phyloP scores from a whole-genome alignment of 371 early-diverging fungal species.

The Mortierella sp. region DNA sequence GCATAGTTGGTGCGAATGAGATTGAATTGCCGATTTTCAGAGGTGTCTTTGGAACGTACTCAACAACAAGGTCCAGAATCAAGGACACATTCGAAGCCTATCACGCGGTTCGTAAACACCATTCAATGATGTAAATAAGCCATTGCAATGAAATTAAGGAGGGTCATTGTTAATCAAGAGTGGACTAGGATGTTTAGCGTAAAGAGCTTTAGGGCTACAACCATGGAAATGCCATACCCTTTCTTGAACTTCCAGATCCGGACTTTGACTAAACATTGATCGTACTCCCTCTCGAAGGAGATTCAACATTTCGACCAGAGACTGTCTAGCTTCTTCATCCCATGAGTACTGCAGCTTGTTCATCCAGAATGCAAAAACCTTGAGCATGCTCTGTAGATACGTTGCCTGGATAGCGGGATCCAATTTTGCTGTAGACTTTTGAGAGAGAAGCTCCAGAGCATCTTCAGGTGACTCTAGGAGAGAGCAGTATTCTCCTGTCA shows the following conservation, averaged over 20 bases:
- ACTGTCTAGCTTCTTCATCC: conserved; percentile 64
- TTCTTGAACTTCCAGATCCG: conserved; percentile 88
- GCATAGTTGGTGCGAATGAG: conserved; percentile 47
- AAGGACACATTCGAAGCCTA: conserved; percentile 69
- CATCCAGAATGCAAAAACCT: conserved; percentile 78
- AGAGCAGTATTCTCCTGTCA: conserved; percentile 89
- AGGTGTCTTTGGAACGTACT: conserved; percentile 42
- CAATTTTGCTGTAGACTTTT: conserved; percentile 63
- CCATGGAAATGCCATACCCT: conserved; percentile 58
- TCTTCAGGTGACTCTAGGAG: conserved; percentile 58
- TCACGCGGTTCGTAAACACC: background rate
- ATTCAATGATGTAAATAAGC: background rate
- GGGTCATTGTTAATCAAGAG: conserved; percentile 2
- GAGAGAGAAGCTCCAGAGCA: conserved; percentile 67
- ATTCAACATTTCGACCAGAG: conserved; percentile 63
- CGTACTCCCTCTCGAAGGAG: conserved; percentile 44
- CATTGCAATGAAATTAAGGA: background rate
- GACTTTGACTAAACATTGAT: conserved; percentile 56
- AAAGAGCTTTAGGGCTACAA: no score
- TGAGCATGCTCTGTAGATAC: conserved; percentile 79
- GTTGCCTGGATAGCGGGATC: conserved; percentile 73
- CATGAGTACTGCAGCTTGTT: conserved; percentile 66
- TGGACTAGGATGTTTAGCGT: background rate
- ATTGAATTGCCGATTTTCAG: conserved; percentile 49
- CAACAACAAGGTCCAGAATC: conserved; percentile 64